Conservation (phyloP, 176 grass and related monocot genomes). For the Bolboschoenus planiculmis region DNA sequence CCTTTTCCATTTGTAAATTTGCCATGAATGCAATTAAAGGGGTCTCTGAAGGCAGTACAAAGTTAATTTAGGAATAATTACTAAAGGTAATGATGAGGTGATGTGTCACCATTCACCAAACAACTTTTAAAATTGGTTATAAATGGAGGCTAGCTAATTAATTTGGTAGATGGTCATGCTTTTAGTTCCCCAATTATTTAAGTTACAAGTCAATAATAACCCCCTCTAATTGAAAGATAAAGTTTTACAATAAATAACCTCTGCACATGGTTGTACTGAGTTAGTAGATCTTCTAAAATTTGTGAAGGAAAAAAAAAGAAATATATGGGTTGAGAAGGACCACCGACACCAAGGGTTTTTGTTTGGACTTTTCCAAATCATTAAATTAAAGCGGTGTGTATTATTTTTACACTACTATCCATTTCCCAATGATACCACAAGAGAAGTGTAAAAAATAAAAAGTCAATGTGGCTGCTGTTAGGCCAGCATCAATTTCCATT, state of each 20-base stretch:
- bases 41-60: background rate
- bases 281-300: background rate
- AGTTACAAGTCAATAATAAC: conserved; percentile 1
- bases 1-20: background rate
- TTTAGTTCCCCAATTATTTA: background rate
- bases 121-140: conserved; percentile 6
- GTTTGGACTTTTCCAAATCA: background rate
- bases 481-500: background rate
- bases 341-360: background rate
- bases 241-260: background rate
- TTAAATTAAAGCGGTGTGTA: background rate
- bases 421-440: background rate
- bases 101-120: conserved; percentile 9
- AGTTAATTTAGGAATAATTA: background rate
- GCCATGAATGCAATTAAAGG: background rate
- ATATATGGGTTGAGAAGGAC: background rate
- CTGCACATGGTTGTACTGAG: background rate
- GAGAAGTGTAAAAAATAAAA: background rate
- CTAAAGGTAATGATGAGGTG: background rate
- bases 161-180: conserved; percentile 7
- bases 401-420: background rate
- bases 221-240: background rate
- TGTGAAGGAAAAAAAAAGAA: background rate
- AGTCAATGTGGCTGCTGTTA: background rate
- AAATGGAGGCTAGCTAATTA: conserved; percentile 3